Evolutionary conservation across 768 basidiomycete species (phyloP).

Genomic region (Neoboletus subvelutipes): DNA sequence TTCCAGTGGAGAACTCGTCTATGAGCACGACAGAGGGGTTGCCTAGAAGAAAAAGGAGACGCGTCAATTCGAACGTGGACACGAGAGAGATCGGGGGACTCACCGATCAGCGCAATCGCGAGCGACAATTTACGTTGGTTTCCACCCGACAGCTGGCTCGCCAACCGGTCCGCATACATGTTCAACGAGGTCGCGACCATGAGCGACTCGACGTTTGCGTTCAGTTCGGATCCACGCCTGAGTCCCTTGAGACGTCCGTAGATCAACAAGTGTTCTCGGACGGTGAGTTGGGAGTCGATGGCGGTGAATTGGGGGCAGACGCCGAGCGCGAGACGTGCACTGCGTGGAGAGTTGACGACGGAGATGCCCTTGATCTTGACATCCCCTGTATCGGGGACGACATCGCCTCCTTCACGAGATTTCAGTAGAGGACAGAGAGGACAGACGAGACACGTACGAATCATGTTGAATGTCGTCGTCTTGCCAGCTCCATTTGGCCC

Average conservation of each 20-base stretch:
- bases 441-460: conserved; percentile 47
- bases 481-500: conserved; percentile 87
- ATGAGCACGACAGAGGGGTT: conserved; percentile 78
- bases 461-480: conserved; percentile 79
- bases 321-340: conserved; percentile 67
- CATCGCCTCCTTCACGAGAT: conserved; percentile 53
- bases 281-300: conserved; percentile 74
- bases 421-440: neutral
- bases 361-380: conserved; percentile 66
- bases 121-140: conserved; percentile 76
- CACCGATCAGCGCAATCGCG: conserved; percentile 74
- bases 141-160: conserved; percentile 74
- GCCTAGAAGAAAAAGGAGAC: conserved; percentile 37
- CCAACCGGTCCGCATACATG: conserved; percentile 66
- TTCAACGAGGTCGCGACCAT: conserved; percentile 57
- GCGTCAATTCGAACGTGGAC: neutral
- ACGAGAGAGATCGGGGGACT: neutral
- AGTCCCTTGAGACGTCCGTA: conserved; percentile 78
- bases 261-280: conserved; percentile 70
- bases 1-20: conserved; percentile 81
- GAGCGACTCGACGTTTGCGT: conserved; percentile 53
- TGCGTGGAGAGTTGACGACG: conserved; percentile 60
- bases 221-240: conserved; percentile 45
- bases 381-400: conserved; percentile 67
- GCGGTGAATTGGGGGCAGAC: conserved; percentile 87